These are phyloP conservation scores for Aspergillus cejpii DNA, from an alignment of 2,329 filamentous ascomycete species.

Conservation along the genomic window DNA sequence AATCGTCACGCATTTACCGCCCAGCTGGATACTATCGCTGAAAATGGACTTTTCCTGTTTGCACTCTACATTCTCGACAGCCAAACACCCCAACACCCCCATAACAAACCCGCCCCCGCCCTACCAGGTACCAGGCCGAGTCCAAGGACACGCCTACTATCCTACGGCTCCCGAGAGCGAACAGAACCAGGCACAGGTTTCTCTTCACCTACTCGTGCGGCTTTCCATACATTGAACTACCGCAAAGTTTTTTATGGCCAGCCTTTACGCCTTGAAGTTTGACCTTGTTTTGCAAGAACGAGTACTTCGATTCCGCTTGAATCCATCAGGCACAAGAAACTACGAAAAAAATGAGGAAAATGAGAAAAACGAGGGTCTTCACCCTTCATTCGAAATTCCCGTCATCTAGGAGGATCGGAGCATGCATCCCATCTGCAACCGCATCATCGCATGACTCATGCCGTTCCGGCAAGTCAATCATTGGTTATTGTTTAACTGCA, in stretches of 20 bases:
- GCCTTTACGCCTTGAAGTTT: background rate
- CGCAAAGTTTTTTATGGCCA: background rate
- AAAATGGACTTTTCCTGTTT: slow-evolving; percentile 1
- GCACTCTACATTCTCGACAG: background rate
- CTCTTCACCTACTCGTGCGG: background rate
- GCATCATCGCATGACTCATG: background rate
- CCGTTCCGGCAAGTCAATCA: background rate
- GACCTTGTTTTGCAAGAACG: background rate
- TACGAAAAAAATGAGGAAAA: background rate
- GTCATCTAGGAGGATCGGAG: background rate
- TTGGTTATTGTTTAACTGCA: background rate
- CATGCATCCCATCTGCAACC: background rate
- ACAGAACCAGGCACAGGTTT: background rate
- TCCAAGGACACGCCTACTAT: background rate
- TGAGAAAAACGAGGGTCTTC: background rate
- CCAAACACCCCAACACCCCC: too few species aligned
- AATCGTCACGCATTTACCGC: slow-evolving; percentile 26
- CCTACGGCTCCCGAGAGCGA: background rate
- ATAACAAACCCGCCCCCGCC: background rate
- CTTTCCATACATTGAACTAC: background rate
- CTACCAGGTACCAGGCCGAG: background rate
- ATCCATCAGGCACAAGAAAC: background rate
- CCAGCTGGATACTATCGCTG: slow-evolving; percentile 29
- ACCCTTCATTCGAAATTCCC: background rate
- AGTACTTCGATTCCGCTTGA: background rate